Base-by-base conservation (phyloP, 2,329 filamentous ascomycete genomes). In the Albophoma yamanashiensis region DNA sequence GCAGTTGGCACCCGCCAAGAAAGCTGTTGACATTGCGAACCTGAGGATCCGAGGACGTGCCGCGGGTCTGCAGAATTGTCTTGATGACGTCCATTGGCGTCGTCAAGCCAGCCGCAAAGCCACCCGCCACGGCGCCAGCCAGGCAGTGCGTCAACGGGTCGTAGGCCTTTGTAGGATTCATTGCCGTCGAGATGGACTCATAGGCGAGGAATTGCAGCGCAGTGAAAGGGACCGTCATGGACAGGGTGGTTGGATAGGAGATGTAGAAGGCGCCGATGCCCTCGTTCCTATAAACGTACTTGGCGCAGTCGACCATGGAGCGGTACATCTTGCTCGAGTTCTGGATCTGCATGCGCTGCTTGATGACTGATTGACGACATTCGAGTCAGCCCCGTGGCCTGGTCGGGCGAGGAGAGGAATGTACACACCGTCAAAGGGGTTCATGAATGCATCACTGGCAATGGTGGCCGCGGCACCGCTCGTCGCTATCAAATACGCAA, bases 21-120 rank as follows among this genome's bases (percentile, higher is more conserved):
- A 97, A 84, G 9, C 92, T 89, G 69, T 87, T 91, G n/a, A 92
- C 91, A n/a, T 86, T 88, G 63, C 92, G 83, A 62, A 96, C 82
- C 71, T 97, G 91, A 20, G 84, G 76, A 69, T 97, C 94, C 27
- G 82, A 79, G 0, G 91, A 91, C 55, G 88, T 89, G 58, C 94
- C 94, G 68, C 93, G 84, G 11, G 94, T 99, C 75, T 99, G 94
- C 67, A 99, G 77, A 75, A 99, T 86, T 1, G 94, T 99, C 81
- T 99, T 99, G 74, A 99, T 94, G 43, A 99, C 94, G 70, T 99
- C 94, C 79, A 99, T 87, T 4, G 94, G 94, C 0, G 94, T 99
- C 3, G 94, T 99, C 57, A 97, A 80, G 55, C 91, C 94, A 25
- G 94, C 93, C 2, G 94, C 94, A 68, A 97, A 87, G 7, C 94